phyloP scores from a whole-genome alignment of 192 early-diverging fungal genomes.

The Coemansia sp. region DNA sequence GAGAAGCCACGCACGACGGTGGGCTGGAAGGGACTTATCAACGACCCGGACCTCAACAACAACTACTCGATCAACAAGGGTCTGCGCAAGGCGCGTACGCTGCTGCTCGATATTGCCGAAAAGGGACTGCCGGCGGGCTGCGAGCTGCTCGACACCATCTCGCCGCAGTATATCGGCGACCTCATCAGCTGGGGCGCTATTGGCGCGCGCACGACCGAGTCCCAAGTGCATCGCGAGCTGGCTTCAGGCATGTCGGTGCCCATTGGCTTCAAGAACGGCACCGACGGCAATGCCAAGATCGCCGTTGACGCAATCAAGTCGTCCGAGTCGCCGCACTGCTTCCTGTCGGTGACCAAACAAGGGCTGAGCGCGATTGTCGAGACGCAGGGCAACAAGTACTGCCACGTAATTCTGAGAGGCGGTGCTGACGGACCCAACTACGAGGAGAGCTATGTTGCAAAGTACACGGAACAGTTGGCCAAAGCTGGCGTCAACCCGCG shows the following conservation, averaged over 20 bases:
- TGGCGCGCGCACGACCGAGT: conserved; percentile 82
- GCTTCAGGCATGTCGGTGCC: conserved; percentile 77
- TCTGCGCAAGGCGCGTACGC: conserved; percentile 69
- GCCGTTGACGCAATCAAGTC: conserved; percentile 93
- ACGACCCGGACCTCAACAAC: conserved; percentile 73
- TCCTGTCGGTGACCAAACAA: conserved; percentile 84
- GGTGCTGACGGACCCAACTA: conserved; percentile 88
- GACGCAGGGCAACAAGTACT: conserved; percentile 85
- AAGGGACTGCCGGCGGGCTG: conserved; percentile 73
- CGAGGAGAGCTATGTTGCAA: conserved; percentile 66
- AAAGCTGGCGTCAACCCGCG: conserved; percentile 59
- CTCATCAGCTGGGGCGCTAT: conserved; percentile 77
- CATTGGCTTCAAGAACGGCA: conserved; percentile 85
- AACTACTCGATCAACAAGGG: conserved; percentile 82
- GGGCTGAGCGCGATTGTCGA: conserved; percentile 79
- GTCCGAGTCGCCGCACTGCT: conserved; percentile 71
- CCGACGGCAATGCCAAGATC: conserved; percentile 75
- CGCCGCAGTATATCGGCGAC: conserved; percentile 80
- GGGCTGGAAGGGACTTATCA: conserved; percentile 95
- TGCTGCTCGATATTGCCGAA: conserved; percentile 69
- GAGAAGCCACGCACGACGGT: conserved; percentile 83
- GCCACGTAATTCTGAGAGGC: conserved; percentile 95
- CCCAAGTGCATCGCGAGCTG: conserved; percentile 80
- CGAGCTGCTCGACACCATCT: conserved; percentile 81
- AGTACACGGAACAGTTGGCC: conserved; percentile 58